These are phyloP conservation scores for Fraxinus paxiana DNA, from an alignment of 305 asterid genomes.

Conservation along the genomic window DNA sequence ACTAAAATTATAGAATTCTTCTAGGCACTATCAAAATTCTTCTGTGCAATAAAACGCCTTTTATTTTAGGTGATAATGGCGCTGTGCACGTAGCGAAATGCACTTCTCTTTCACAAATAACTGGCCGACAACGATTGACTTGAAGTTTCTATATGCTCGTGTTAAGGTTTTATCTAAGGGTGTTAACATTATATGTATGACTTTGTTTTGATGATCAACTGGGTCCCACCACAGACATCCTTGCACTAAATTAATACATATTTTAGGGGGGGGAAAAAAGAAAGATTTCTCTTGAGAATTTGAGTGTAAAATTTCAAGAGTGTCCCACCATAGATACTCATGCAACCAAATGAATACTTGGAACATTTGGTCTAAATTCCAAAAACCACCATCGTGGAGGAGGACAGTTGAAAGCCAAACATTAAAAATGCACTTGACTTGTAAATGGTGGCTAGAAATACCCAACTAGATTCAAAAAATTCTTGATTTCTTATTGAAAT, in stretches of 20 bases:
- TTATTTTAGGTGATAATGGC: neutral
- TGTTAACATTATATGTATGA: neutral
- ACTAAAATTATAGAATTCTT: neutral
- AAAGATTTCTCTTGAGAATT: neutral
- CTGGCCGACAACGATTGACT: neutral
- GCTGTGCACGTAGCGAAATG: neutral
- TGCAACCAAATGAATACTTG: neutral
- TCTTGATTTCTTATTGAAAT: neutral
- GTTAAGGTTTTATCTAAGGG: neutral
- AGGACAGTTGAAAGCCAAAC: slow-evolving; percentile 19
- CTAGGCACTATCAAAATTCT: neutral
- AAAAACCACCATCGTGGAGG: slow-evolving; percentile 18
- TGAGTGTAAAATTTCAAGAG: neutral
- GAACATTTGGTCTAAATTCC: slow-evolving; percentile 14
- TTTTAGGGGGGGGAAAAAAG: too few species aligned
- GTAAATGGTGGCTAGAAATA: neutral
- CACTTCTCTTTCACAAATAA: neutral
- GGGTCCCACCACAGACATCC: neutral
- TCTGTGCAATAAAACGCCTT: neutral
- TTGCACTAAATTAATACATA: neutral
- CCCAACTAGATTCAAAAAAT: neutral
- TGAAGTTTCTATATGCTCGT: neutral
- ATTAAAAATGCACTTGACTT: slow-evolving; percentile 5
- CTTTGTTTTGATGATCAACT: neutral
- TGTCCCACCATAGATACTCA: neutral